Evolutionary conservation across 257 asterid species (phyloP).

Genomic region (Jacaranda copaia): DNA sequence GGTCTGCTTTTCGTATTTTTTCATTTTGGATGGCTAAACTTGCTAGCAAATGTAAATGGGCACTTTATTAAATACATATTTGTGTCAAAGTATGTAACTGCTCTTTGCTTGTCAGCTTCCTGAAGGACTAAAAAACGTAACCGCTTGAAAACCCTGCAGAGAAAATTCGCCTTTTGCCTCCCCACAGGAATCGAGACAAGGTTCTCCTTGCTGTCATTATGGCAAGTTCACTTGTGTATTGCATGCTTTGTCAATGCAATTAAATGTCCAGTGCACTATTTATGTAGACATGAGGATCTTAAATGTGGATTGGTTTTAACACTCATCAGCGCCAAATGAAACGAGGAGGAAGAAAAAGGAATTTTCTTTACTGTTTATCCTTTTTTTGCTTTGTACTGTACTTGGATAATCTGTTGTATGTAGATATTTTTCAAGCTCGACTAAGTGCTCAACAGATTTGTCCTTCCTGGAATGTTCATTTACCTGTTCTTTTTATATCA

Average conservation of each 20-base stretch:
- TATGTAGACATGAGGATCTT: too few species aligned
- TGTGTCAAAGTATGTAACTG: constrained; percentile 34
- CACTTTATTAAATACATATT: neutral
- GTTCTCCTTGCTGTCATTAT: constrained; percentile 82
- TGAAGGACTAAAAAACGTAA: constrained; percentile 84
- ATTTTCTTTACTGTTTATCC: too few species aligned
- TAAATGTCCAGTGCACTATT: neutral
- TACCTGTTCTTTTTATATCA: neutral
- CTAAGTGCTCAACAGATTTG: constrained; percentile 17
- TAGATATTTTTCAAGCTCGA: constrained; percentile 3
- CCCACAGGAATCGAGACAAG: constrained; percentile 82
- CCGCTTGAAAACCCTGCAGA: constrained; percentile 92
- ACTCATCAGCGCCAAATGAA: too few species aligned
- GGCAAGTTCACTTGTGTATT: constrained; percentile 53
- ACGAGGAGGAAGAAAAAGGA: too few species aligned
- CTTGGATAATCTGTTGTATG: too few species aligned
- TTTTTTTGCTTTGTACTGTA: too few species aligned
- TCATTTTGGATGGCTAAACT: neutral
- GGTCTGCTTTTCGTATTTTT: neutral
- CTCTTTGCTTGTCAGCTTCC: constrained; percentile 70
- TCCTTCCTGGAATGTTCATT: too few species aligned
- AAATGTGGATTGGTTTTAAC: too few species aligned
- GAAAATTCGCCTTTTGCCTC: constrained; percentile 76
- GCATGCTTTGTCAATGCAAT: constrained; percentile 11
- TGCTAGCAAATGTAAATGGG: neutral